phyloP scores from a whole-genome alignment of 169 alveolate species.

The Plasmodium adleri region DNA sequence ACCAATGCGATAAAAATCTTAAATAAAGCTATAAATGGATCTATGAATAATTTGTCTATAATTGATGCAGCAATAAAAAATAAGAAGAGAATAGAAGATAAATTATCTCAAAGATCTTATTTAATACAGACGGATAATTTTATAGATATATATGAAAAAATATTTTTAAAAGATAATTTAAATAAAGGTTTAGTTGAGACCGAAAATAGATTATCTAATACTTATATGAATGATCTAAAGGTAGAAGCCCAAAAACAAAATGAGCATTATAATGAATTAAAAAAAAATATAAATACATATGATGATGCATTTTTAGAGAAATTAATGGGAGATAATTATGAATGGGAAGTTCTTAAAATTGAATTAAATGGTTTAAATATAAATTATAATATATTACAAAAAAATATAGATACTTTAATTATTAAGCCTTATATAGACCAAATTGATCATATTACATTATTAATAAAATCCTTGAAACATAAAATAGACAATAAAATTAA shows the following conservation, averaged over 20 bases:
- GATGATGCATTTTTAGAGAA: conserved; percentile 6
- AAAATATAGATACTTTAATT: conserved; percentile 9
- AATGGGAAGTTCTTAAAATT: conserved; percentile 15
- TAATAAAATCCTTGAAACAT: too few relatives aligned
- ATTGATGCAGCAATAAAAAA: conserved; percentile 11
- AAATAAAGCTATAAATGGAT: conserved; percentile 27
- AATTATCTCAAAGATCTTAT: background rate
- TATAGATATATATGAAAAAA: conserved; percentile 11
- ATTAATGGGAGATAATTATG: conserved; percentile 15
- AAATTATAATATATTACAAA: conserved; percentile 20
- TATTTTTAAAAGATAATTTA: conserved; percentile 13
- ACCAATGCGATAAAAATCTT: conserved; percentile 1
- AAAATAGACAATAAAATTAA: too few relatives aligned
- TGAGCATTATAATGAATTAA: background rate
- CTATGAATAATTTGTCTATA: background rate
- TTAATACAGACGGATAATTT: conserved; percentile 4
- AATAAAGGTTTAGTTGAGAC: background rate
- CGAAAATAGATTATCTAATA: background rate
- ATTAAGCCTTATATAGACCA: background rate
- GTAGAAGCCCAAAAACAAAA: background rate
- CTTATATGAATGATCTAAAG: background rate
- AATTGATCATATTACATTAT: too few relatives aligned
- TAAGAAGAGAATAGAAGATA: background rate
- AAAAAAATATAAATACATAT: conserved; percentile 13
- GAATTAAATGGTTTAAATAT: background rate